A percentile compares a stretch with the other conserved stretches of the same genome.
Evolutionary conservation across 495 filamentous ascomycete genomes (phyloP).

Genomic region (Trichoderma asperelloides): DNA sequence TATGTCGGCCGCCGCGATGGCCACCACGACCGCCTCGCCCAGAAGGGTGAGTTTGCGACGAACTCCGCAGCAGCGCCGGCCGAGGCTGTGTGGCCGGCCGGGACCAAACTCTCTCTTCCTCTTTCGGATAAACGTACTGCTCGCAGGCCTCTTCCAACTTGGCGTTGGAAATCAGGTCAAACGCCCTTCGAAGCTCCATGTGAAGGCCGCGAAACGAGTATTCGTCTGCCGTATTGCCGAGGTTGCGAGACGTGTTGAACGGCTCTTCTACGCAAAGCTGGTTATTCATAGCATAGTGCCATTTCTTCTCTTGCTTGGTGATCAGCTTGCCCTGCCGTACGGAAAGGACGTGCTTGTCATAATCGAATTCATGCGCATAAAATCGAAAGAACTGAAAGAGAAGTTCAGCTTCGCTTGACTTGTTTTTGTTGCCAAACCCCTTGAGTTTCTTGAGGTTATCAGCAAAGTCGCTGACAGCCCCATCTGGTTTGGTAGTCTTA

Average conservation of each 20-base stretch:
- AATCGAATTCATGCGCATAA: conserved; percentile 89
- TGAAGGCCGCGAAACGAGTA: conserved; percentile 87
- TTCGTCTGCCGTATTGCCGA: conserved; percentile 94
- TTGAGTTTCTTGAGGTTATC: conserved; percentile 68
- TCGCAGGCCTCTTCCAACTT: conserved; percentile 75
- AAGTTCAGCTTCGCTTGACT: conserved; percentile 70
- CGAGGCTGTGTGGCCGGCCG: conserved; percentile 50
- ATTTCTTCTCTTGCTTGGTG: conserved; percentile 79
- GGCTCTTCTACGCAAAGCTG: conserved; percentile 92
- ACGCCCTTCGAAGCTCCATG: conserved; percentile 79
- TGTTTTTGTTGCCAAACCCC: conserved; percentile 71
- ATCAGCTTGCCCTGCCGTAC: conserved; percentile 75
- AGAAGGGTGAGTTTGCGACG: conserved; percentile 34
- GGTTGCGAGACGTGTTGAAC: conserved; percentile 86
- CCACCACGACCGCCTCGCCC: conserved; percentile 40
- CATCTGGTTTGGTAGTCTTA: conserved; percentile 50
- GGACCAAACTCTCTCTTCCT: conserved; percentile 71
- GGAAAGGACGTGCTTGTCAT: conserved; percentile 74
- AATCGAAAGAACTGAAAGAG: conserved; percentile 91
- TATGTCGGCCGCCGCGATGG: conserved; percentile 46
- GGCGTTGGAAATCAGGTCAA: conserved; percentile 64
- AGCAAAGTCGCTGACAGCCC: conserved; percentile 64
- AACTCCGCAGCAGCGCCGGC: conserved; percentile 40
- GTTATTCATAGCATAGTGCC: conserved; percentile 69
- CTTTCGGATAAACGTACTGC: conserved; percentile 73